Evolutionary conservation across 1,139 yeast species (phyloP).

Genomic region (Candida sp.): DNA sequence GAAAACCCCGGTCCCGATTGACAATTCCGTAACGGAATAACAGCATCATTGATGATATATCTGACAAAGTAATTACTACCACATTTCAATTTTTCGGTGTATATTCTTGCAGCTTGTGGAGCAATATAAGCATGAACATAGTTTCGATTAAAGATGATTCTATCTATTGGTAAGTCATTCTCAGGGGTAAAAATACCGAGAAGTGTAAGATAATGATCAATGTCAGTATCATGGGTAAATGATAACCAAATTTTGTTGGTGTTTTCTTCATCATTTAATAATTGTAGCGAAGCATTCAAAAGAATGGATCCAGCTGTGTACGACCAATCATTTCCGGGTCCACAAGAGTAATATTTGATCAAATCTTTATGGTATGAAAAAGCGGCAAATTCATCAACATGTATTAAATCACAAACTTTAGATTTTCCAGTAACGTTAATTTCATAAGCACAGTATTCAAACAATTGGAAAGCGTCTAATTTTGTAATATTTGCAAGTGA

Average conservation of each 20-base stretch:
- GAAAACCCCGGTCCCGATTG: constrained; percentile 56
- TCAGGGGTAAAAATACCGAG: constrained; percentile 42
- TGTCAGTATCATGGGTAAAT: constrained; percentile 58
- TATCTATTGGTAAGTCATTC: constrained; percentile 27
- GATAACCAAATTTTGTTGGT: constrained; percentile 38
- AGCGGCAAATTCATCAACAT: constrained; percentile 41
- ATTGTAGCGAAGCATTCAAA: constrained; percentile 27
- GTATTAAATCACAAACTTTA: constrained; percentile 44
- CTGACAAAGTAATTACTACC: constrained; percentile 40
- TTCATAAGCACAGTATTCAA: constrained; percentile 49
- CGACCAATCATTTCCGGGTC: constrained; percentile 38
- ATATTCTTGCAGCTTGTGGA: constrained; percentile 56
- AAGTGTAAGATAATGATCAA: constrained; percentile 47
- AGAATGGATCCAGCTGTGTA: constrained; percentile 23
- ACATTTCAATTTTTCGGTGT: constrained; percentile 46
- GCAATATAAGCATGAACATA: constrained; percentile 46
- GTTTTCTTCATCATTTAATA: constrained; percentile 19
- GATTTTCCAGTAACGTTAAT: constrained; percentile 45
- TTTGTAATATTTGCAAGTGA: constrained; percentile 20
- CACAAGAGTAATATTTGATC: constrained; percentile 39
- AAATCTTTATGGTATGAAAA: constrained; percentile 44
- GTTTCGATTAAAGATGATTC: constrained; percentile 34
- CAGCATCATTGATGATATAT: constrained; percentile 53
- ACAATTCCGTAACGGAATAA: constrained; percentile 50
- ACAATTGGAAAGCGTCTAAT: constrained; percentile 33